phyloP scores from a whole-genome alignment of 1,284 basidiomycete species.

The Irpex rosettiformis region DNA sequence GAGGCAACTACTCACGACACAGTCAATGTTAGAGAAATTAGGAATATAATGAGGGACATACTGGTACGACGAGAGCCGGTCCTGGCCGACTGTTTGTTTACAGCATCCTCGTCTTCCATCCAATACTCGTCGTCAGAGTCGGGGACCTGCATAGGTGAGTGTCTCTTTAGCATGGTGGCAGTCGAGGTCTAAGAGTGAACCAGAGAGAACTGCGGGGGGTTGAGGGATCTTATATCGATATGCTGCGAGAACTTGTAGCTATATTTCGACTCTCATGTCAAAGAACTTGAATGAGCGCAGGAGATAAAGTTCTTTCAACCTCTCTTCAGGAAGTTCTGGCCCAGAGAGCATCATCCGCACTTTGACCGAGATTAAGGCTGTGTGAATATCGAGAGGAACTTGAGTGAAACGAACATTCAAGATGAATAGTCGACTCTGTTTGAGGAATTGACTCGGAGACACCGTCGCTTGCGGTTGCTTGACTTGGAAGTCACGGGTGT shows the following conservation, averaged over 20 bases:
- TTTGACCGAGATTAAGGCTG: background rate
- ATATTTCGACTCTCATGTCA: background rate
- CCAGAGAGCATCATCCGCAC: background rate
- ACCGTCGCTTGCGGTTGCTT: too few species aligned
- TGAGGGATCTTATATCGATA: background rate
- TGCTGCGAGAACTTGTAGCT: background rate
- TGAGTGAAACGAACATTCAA: too few species aligned
- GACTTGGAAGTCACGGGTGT: too few species aligned
- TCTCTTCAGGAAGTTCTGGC: background rate
- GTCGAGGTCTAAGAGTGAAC: background rate
- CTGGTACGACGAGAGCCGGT: background rate
- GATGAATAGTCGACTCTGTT: too few species aligned
- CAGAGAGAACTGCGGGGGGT: background rate
- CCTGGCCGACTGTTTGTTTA: background rate
- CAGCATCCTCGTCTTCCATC: background rate
- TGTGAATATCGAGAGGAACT: too few species aligned
- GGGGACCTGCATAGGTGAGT: background rate
- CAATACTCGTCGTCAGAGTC: background rate
- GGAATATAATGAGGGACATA: background rate
- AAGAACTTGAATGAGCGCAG: background rate
- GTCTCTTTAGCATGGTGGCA: background rate
- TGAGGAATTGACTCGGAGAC: too few species aligned
- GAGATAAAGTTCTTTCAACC: background rate
- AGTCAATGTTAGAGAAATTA: background rate
- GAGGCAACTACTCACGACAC: background rate